A percentile compares a stretch with the other conserved stretches of the same genome.
Evolutionary conservation across 2,329 filamentous ascomycete species (phyloP).

Genomic region (Stachybotrys chartarum): DNA sequence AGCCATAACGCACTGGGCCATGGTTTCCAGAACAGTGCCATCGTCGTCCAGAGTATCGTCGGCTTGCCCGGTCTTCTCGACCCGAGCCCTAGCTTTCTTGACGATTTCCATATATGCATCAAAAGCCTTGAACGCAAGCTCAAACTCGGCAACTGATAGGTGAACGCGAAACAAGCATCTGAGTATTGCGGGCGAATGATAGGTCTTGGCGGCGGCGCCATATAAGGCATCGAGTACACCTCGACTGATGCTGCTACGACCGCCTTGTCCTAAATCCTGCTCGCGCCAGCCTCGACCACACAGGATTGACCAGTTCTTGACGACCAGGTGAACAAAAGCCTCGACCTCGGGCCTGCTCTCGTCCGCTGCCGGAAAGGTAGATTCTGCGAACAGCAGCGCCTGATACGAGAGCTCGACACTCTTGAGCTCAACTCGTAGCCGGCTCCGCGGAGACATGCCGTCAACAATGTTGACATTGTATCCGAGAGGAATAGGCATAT

Average conservation of each 20-base stretch:
- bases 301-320: conserved; percentile 78
- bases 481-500: conserved; percentile 51
- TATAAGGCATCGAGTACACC: conserved; percentile 84
- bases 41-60: conserved; percentile 74
- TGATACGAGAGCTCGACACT: conserved; percentile 76
- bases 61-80: conserved; percentile 66
- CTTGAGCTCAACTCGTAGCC: conserved; percentile 71
- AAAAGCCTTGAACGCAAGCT: conserved; percentile 83
- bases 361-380: conserved; percentile 76
- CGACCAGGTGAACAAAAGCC: conserved; percentile 68
- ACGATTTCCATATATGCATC: conserved; percentile 89
- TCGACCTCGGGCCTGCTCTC: conserved; percentile 76
- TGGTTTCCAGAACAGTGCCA: conserved; percentile 66
- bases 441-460: conserved; percentile 49
- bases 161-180: conserved; percentile 84
- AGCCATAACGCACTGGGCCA: conserved; percentile 71
- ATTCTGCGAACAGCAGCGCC: conserved; percentile 67
- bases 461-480: conserved; percentile 31
- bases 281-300: conserved; percentile 77
- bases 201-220: conserved; percentile 84
- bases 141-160: conserved; percentile 81
- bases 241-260: conserved; percentile 66
- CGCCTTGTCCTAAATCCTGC: conserved; percentile 72
- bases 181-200: conserved; percentile 86
- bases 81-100: conserved; percentile 73